A percentile compares a stretch with the other conserved stretches of the same genome.
Evolutionary conservation across 2,329 filamentous ascomycete genomes (phyloP).

Genomic region (Colletotrichum filicis): DNA sequence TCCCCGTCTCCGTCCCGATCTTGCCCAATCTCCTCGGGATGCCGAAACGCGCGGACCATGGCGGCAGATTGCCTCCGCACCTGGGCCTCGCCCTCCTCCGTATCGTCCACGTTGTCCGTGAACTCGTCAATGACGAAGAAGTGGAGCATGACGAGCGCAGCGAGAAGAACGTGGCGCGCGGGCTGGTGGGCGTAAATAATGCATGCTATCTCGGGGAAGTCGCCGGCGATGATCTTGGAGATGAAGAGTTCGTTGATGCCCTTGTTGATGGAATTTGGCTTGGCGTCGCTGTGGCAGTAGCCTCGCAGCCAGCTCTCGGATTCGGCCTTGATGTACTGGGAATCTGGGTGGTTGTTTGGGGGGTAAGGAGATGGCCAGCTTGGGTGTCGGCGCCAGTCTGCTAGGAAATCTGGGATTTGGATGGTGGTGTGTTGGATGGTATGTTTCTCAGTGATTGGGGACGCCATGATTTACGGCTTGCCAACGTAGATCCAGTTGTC

Average conservation of each 20-base stretch:
- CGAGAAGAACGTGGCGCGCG: neutral
- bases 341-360: neutral
- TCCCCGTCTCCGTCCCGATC: neutral
- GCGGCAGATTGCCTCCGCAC: neutral
- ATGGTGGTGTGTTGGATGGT: neutral
- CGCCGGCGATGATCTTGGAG: neutral
- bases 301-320: neutral
- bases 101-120: neutral
- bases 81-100: neutral
- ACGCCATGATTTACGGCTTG: too few relatives aligned
- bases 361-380: neutral
- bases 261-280: neutral
- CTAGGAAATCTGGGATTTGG: neutral
- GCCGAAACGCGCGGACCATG: neutral
- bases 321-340: neutral
- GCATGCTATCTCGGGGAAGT: neutral
- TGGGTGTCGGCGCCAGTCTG: neutral
- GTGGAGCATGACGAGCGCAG: neutral
- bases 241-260: neutral
- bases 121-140: neutral
- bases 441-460: neutral
- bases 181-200: neutral
- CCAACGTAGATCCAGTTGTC: too few relatives aligned
- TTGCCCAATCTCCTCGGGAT: neutral
- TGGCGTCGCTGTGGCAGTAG: neutral